Evolutionary conservation across 2,329 filamentous ascomycete species (phyloP).

Genomic region (Aspergillus puulaauensis): DNA sequence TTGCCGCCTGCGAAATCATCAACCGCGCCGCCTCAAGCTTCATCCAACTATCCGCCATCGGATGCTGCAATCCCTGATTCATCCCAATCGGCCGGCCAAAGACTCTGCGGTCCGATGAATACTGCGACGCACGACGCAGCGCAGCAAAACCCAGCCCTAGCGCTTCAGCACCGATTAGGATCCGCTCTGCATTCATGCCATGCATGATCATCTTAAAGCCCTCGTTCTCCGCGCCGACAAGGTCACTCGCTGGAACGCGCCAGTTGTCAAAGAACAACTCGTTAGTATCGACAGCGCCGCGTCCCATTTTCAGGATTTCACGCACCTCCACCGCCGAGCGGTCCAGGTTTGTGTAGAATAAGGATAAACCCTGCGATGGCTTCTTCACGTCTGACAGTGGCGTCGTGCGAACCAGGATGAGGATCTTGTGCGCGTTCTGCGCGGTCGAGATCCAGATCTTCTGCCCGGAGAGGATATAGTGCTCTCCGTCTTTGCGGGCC

Average conservation of each 20-base stretch:
- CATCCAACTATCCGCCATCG: conserved; percentile 57
- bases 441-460: conserved; percentile 50
- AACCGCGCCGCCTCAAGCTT: conserved; percentile 58
- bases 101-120: conserved; percentile 51
- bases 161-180: conserved; percentile 40
- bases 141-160: conserved; percentile 48
- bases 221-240: conserved; percentile 44
- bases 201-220: conserved; percentile 48
- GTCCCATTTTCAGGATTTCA: conserved; percentile 49
- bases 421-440: conserved; percentile 45
- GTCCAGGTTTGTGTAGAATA: conserved; percentile 49
- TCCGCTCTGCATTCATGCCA: conserved; percentile 41
- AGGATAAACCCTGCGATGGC: conserved; percentile 42
- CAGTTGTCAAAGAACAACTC: conserved; percentile 47
- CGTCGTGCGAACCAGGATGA: conserved; percentile 45
- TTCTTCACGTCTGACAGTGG: conserved; percentile 44
- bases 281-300: conserved; percentile 47
- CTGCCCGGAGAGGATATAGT: conserved; percentile 39
- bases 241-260: conserved; percentile 39
- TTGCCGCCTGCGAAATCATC: conserved; percentile 57
- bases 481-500: conserved; percentile 35
- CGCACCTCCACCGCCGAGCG: conserved; percentile 37
- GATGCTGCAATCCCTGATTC: conserved; percentile 58
- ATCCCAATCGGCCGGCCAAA: conserved; percentile 55
- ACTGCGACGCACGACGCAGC: conserved; percentile 43